Evolutionary conservation across 441 rosid species (phyloP).

Genomic region (Corymbia citriodora): DNA sequence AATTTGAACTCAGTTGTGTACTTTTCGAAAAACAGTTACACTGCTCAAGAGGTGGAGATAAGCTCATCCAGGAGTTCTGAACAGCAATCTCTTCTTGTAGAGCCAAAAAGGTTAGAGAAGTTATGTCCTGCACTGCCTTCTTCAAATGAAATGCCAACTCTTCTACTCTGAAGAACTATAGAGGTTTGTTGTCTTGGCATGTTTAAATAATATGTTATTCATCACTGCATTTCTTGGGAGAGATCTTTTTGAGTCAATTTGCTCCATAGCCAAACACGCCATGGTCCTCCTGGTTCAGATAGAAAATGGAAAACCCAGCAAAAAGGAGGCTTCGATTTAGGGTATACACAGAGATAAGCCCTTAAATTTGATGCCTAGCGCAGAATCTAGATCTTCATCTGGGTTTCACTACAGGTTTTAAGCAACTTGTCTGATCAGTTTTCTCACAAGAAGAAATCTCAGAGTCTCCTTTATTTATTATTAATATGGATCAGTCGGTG

Average conservation of each 20-base stretch:
- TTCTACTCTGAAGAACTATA: neutral
- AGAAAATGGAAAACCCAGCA: neutral
- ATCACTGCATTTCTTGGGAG: neutral
- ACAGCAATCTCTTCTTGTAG: constrained; percentile 44
- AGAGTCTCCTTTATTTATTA: neutral
- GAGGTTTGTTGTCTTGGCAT: neutral
- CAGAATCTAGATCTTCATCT: neutral
- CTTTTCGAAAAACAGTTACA: neutral
- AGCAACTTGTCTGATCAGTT: neutral
- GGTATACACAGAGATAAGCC: neutral
- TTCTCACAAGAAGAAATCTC: neutral
- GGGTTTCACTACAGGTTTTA: neutral
- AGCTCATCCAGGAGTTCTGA: constrained; percentile 34
- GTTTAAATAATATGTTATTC: neutral
- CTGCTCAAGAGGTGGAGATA: constrained; percentile 43
- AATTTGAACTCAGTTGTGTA: neutral
- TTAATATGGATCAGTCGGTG: neutral
- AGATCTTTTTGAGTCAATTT: neutral
- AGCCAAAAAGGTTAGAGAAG: constrained; percentile 46
- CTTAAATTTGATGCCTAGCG: neutral
- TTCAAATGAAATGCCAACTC: neutral
- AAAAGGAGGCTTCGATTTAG: neutral
- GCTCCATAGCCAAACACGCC: neutral
- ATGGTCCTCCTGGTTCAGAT: neutral
- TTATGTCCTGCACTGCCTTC: neutral